Percentiles rank a stretch among this genome's conserved stretches.
Conservation (phyloP, 2,329 filamentous ascomycete species). For the Alternaria ventricosa region DNA sequence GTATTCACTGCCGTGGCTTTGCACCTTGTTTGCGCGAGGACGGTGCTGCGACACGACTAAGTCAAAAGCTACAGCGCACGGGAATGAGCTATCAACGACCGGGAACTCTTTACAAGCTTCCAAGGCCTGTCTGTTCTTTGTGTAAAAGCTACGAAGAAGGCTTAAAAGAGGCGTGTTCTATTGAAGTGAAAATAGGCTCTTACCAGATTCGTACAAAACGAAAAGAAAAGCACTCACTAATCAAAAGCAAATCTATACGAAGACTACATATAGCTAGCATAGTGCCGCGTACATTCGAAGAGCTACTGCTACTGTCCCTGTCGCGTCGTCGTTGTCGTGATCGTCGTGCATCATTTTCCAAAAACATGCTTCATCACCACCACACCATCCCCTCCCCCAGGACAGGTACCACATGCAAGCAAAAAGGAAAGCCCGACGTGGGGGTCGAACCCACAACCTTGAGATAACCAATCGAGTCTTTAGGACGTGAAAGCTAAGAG, state of each 20-base stretch:
- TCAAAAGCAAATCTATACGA: neutral
- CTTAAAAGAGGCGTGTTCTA: too few relatives aligned
- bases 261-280: neutral
- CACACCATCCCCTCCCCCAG: neutral
- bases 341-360: neutral
- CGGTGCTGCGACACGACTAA: neutral
- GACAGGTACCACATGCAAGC: neutral
- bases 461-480: slow-evolving; percentile 8
- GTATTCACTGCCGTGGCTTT: neutral
- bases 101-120: neutral
- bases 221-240: neutral
- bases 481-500: slow-evolving; percentile 37
- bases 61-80: neutral
- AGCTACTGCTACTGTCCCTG: neutral
- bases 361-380: neutral
- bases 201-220: neutral
- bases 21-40: neutral
- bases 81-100: fast-evolving
- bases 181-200: neutral
- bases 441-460: slow-evolving; percentile 8
- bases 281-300: too few relatives aligned
- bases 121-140: too few relatives aligned
- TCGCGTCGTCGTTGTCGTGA: neutral
- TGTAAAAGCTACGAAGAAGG: too few relatives aligned
- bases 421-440: neutral